Conservation (phyloP, 2,329 filamentous ascomycete species). For the Penicillium sp. region DNA sequence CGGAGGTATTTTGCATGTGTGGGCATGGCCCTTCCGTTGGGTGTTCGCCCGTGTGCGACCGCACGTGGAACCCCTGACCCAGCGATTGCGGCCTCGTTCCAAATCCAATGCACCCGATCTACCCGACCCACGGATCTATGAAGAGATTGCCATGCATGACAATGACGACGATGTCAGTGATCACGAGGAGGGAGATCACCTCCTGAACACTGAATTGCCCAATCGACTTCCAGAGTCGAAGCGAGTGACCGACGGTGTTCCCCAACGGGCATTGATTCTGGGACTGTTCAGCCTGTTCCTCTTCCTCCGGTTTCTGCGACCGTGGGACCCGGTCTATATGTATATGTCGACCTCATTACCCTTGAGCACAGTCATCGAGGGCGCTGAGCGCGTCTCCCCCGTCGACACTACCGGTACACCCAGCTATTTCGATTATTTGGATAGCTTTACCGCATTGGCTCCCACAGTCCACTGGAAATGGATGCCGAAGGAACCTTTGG, state of each 20-base stretch:
- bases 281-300: constrained; percentile 21
- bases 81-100: constrained; percentile 7
- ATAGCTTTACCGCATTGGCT: constrained; percentile 18
- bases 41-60: constrained; percentile 14
- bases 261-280: constrained; percentile 21
- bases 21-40: constrained; percentile 23
- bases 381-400: constrained; percentile 18
- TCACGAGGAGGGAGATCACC: constrained; percentile 20
- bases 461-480: constrained; percentile 24
- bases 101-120: neutral
- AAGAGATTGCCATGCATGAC: constrained; percentile 26
- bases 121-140: constrained; percentile 24
- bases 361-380: constrained; percentile 22
- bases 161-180: constrained; percentile 23
- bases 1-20: constrained; percentile 28
- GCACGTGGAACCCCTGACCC: constrained; percentile 2
- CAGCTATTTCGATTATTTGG: constrained; percentile 22
- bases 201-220: constrained; percentile 13
- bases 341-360: constrained; percentile 28
- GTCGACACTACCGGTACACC: constrained; percentile 21
- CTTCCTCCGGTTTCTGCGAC: constrained; percentile 28
- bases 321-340: constrained; percentile 26
- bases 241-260: constrained; percentile 10
- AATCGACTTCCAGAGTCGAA: constrained; percentile 9
- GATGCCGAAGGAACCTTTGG: constrained; percentile 23